phyloP scores from a whole-genome alignment of 495 filamentous ascomycete genomes.

The Penicillium ochrochloron region DNA sequence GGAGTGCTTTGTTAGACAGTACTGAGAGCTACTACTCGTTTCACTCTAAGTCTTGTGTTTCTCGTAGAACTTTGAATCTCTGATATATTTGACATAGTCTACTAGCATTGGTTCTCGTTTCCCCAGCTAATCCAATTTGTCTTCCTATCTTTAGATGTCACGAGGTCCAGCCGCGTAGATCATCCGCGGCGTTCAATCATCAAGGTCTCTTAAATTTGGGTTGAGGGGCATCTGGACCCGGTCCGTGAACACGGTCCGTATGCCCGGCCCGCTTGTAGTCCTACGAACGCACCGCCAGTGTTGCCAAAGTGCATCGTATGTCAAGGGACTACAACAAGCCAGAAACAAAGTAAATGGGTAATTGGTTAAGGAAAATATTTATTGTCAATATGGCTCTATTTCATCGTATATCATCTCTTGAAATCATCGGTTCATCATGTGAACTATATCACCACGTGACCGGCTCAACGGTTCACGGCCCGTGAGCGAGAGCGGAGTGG shows the following conservation, averaged over 20 bases:
- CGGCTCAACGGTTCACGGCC: conserved; percentile 19
- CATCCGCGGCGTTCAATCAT: background rate
- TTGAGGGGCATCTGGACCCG: background rate
- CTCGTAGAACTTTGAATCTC: background rate
- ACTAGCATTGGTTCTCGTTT: no score
- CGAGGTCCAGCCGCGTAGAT: background rate
- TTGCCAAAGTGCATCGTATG: background rate
- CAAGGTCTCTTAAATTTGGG: background rate
- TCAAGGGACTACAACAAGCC: background rate
- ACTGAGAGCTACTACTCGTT: background rate
- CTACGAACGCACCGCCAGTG: background rate
- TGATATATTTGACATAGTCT: no score
- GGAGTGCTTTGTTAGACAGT: background rate
- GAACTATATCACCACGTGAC: conserved; percentile 24
- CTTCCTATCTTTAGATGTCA: background rate
- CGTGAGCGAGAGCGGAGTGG: conserved; percentile 10
- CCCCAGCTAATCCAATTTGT: no score
- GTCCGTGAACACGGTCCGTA: conserved; percentile 2
- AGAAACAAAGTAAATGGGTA: background rate
- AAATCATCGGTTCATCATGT: background rate
- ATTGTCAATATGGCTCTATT: no score
- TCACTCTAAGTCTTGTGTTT: background rate
- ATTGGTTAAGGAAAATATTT: no score
- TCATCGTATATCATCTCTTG: no score
- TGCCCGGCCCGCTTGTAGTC: background rate